These are phyloP conservation scores for Alternaria consortialis DNA, from an alignment of 2,329 filamentous ascomycete genomes.

Conservation along the genomic window DNA sequence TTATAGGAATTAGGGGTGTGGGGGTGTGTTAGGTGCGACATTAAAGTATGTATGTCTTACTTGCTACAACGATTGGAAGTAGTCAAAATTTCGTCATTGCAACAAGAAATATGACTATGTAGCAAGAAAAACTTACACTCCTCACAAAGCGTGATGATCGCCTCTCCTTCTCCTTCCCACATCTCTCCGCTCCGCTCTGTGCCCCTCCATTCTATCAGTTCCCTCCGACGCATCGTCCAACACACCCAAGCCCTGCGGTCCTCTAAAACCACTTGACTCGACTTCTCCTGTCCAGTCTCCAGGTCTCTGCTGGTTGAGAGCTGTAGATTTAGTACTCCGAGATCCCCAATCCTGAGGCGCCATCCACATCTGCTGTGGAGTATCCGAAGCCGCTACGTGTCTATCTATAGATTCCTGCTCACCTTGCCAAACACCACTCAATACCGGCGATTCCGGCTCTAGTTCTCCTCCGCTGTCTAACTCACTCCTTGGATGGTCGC, in stretches of 20 bases:
- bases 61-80: not conserved
- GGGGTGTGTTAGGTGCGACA: not conserved
- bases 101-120: not conserved
- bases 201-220: not conserved
- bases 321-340: not conserved
- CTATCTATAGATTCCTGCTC: not conserved
- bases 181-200: not conserved
- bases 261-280: not conserved
- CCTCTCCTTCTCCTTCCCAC: not conserved
- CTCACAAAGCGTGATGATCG: not conserved
- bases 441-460: not conserved
- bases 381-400: not conserved
- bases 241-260: conserved; percentile 1
- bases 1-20: not conserved
- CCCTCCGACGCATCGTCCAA: not conserved
- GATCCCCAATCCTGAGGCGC: conserved; percentile 8
- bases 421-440: not conserved
- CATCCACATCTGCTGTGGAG: not conserved
- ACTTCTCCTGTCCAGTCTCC: not conserved
- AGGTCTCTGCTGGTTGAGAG: not conserved
- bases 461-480: not conserved
- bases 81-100: not conserved
- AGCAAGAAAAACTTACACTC: not conserved
- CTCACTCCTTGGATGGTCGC: not conserved
- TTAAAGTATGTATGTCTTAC: not conserved